A percentile compares a stretch with the other conserved stretches of the same genome.
Evolutionary conservation across 1,284 basidiomycete genomes (phyloP).

Genomic region (Tilletia indica): DNA sequence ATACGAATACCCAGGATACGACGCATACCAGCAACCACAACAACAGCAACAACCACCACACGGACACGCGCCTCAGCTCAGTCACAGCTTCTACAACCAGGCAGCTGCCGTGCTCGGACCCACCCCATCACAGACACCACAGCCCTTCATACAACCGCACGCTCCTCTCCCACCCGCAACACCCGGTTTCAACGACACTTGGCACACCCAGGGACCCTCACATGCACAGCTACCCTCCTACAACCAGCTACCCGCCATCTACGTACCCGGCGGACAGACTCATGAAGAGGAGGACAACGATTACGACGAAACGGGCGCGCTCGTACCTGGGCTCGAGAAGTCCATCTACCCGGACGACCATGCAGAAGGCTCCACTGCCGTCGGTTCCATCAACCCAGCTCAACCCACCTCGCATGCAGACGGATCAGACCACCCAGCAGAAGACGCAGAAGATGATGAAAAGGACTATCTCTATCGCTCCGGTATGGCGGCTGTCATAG

Average conservation of each 20-base stretch:
- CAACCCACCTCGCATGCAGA: background rate
- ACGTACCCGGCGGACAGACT: background rate
- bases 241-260: constrained; percentile 17
- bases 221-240: constrained; percentile 22
- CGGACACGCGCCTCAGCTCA: constrained; percentile 36
- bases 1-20: constrained; percentile 17
- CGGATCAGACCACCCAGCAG: background rate
- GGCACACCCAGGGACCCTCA: background rate
- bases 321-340: constrained; percentile 12
- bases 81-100: constrained; percentile 46
- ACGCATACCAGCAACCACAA: constrained; percentile 5
- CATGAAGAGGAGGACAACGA: background rate
- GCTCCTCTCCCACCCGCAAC: constrained; percentile 14
- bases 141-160: background rate
- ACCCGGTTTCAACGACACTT: background rate
- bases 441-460: constrained; percentile 5
- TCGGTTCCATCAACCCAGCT: background rate
- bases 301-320: constrained; percentile 6
- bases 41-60: constrained; percentile 24
- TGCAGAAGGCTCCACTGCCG: background rate
- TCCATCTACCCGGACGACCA: constrained; percentile 13
- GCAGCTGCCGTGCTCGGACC: constrained; percentile 37
- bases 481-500: constrained; percentile 6
- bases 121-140: background rate
- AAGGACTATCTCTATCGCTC: constrained; percentile 16